Base-by-base conservation (phyloP, 352 stramenopile species). In the Blastocystis sp. region DNA sequence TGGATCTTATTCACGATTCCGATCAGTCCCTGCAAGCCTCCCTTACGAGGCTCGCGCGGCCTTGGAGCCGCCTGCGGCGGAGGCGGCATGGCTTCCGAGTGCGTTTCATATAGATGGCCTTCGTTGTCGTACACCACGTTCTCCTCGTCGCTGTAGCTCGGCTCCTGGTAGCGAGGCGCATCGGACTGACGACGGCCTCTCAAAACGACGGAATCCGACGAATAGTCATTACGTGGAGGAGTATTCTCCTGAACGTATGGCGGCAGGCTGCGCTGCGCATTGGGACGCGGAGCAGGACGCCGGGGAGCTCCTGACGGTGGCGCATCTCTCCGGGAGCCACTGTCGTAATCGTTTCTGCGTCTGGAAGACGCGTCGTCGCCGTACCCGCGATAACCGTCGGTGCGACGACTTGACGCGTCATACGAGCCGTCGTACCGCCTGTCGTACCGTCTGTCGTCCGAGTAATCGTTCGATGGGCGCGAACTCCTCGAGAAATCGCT, bases 1-100 rank as follows among this genome's bases (percentile, higher is more conserved):
- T 99, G 97, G 12, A 99, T 94, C 93, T 99, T 99, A 92, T 98
- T 98, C 90, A 98, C 98, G 90, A 99, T 98, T 60, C 96, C 96
- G 91, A 99, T 99, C 29, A 99, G 94, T 92, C 98, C 94, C 88
- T 99, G 96, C 97, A 99, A 99, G 29, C 59, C 71, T 13, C 45
- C 59, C 60, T 88, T 55, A 31, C n/a, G 26, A 26, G 63, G 26
- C 12, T 96, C 66, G 92, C 37, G 31, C 6, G 26, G 16, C 31
- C 6, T 26, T 6, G 63, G 63, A 74, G 37, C 26, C 16, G 31
- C 19, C 31, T 21, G 26, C 24, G 16, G 63, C 9, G 63, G 63
- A 45, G 45, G 45, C 45, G 45, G 45, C 9, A 55, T 55, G 45
- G 45, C 9, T 16, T 55, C 45, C 45, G 45, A 19, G 45, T 51